A percentile compares a stretch with the other conserved stretches of the same genome.
Conservation (phyloP, 139 green algal species). For the Micromonas pusilla region DNA sequence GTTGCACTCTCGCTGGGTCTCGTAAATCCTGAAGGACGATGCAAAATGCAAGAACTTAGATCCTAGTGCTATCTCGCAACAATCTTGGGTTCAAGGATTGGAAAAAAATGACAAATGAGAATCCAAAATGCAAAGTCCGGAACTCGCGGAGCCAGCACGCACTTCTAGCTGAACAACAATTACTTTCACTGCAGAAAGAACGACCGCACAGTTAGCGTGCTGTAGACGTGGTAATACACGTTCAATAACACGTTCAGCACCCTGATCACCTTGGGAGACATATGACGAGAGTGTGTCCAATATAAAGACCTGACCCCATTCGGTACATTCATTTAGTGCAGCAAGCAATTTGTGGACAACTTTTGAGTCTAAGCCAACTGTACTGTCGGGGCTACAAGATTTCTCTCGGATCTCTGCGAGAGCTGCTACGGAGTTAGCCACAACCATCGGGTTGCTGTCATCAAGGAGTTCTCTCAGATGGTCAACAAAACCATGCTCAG, state of each 20-base stretch:
- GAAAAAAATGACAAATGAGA: background rate
- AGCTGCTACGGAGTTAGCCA: slow-evolving; percentile 94
- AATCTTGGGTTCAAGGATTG: background rate
- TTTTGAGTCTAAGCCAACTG: slow-evolving; percentile 66
- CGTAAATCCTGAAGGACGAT: background rate
- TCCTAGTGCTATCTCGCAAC: background rate
- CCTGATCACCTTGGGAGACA: slow-evolving; percentile 49
- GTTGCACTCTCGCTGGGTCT: slow-evolving; percentile 39
- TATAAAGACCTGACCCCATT: slow-evolving; percentile 96
- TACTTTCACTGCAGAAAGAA: slow-evolving; percentile 92
- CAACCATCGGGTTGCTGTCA: slow-evolving; percentile 95
- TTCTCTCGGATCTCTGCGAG: slow-evolving; percentile 80
- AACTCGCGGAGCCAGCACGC: too few species aligned
- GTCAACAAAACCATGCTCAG: slow-evolving; percentile 93
- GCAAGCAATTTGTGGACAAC: slow-evolving; percentile 90
- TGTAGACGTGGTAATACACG: slow-evolving; percentile 92
- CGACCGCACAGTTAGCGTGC: slow-evolving; percentile 95
- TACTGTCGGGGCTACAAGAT: slow-evolving; percentile 26
- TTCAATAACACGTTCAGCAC: slow-evolving; percentile 88
- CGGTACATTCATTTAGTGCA: slow-evolving; percentile 97
- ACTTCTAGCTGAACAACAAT: slow-evolving; percentile 73
- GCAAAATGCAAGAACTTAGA: slow-evolving; percentile 37
- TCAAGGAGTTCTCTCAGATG: slow-evolving; percentile 87
- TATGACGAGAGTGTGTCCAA: slow-evolving; percentile 83
- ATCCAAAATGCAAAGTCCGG: background rate